Conservation (phyloP, 106 monocot genomes). For the Agapanthus africanus region DNA sequence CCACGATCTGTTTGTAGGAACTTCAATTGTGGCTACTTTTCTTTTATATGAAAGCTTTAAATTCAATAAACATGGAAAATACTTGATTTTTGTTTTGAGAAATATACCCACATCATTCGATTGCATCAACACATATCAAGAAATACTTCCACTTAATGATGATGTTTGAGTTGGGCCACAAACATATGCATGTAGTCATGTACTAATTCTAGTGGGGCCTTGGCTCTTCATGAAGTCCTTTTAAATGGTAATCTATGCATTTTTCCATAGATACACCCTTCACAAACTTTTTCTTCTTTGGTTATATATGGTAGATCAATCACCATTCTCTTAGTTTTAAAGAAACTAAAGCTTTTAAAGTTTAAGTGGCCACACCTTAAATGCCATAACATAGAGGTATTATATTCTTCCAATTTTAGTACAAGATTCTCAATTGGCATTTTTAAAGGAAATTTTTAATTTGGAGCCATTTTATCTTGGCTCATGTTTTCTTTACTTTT, state of each 20-base stretch:
- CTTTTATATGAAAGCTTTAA: constrained; percentile 9
- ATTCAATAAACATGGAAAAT: background rate
- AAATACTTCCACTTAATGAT: background rate
- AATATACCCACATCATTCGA: constrained; percentile 9
- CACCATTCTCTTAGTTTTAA: constrained; percentile 6
- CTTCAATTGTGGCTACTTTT: background rate
- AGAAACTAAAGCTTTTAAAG: background rate
- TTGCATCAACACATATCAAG: background rate
- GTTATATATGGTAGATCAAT: background rate
- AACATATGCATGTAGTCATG: constrained; percentile 4
- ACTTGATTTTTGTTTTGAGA: constrained; percentile 5
- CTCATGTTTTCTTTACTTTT: background rate
- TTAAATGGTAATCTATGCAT: constrained; percentile 10
- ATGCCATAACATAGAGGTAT: background rate
- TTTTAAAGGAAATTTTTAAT: background rate
- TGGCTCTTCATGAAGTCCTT: constrained; percentile 5
- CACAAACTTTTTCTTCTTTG: background rate
- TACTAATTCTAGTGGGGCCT: background rate
- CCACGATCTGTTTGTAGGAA: background rate
- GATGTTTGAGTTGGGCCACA: constrained; percentile 12
- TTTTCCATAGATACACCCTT: constrained; percentile 8
- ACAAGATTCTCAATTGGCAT: constrained; percentile 4
- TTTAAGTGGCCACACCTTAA: constrained; percentile 9
- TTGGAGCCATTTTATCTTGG: background rate
- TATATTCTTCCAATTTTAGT: background rate